A percentile compares a stretch with the other conserved stretches of the same genome.
These are phyloP conservation scores for Haplosporangium sp. DNA, from an alignment of 371 early-diverging fungal genomes.

Conservation along the genomic window DNA sequence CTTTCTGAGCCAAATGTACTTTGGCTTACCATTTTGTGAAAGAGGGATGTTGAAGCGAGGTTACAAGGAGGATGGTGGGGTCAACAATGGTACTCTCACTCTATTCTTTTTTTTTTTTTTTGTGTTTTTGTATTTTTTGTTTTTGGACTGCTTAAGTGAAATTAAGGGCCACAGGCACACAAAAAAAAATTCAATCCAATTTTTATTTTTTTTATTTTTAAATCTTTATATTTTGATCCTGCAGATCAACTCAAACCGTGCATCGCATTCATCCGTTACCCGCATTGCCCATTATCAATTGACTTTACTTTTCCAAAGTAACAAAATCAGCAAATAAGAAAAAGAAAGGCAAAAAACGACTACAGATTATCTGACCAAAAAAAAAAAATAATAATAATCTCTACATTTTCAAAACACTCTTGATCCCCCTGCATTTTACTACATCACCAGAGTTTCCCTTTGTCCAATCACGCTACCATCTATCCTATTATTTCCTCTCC, in stretches of 20 bases:
- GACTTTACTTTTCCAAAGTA: neutral
- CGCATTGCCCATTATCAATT: neutral
- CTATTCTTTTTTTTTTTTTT: no score
- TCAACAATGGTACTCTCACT: neutral
- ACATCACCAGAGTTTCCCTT: neutral
- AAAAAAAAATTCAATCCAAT: neutral
- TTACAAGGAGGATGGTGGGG: conserved; percentile 1
- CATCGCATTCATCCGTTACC: neutral
- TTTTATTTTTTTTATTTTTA: neutral
- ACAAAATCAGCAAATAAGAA: neutral
- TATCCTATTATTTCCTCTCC: neutral
- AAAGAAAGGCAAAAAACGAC: neutral
- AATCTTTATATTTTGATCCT: neutral
- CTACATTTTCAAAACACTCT: neutral
- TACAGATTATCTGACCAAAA: neutral
- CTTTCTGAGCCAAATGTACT: neutral
- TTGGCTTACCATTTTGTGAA: conserved; percentile 4
- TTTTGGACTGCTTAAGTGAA: neutral
- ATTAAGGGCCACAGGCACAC: neutral
- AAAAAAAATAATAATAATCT: no score
- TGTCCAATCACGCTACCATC: no score
- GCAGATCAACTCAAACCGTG: conserved; percentile 7
- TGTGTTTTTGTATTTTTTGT: neutral
- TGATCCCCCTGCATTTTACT: neutral
- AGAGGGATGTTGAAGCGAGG: conserved; percentile 5